Evolutionary conservation across 139 green algal species (phyloP).

Genomic region (Chlamydomonas sphaeroides): DNA sequence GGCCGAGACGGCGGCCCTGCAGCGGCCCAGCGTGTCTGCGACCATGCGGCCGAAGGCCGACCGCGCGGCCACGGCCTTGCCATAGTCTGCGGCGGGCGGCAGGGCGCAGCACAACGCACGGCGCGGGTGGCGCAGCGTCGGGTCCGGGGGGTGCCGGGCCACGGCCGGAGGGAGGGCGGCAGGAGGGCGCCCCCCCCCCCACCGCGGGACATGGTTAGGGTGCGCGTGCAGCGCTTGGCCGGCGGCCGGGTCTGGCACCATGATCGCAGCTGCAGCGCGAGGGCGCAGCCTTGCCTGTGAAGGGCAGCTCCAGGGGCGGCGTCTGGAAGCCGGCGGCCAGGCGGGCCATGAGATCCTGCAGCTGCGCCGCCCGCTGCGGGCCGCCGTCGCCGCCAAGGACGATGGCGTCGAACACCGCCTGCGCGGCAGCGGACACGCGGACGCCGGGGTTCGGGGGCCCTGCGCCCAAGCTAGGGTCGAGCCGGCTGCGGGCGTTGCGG

Average conservation of each 20-base stretch:
- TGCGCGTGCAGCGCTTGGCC: too few species aligned
- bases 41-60: background rate
- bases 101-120: too few species aligned
- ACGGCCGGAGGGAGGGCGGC: too few species aligned
- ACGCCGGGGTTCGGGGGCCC: too few species aligned
- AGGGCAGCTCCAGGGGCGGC: conserved; percentile 21
- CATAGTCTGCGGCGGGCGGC: background rate
- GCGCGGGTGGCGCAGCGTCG: too few species aligned
- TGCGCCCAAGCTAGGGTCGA: too few species aligned
- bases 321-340: conserved; percentile 18
- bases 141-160: too few species aligned
- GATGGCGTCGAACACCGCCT: conserved; percentile 14
- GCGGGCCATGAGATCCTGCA: background rate
- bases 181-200: too few species aligned
- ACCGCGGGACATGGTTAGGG: too few species aligned
- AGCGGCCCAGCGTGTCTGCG: background rate
- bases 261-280: too few species aligned
- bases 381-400: conserved; percentile 14
- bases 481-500: too few species aligned
- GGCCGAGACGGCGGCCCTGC: background rate
- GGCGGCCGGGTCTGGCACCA: too few species aligned
- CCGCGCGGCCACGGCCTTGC: conserved; percentile 14
- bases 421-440: background rate
- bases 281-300: conserved; percentile 8
- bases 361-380: background rate